Base-by-base conservation (phyloP, 1,284 basidiomycete species). In the Malassezia obtusa region DNA sequence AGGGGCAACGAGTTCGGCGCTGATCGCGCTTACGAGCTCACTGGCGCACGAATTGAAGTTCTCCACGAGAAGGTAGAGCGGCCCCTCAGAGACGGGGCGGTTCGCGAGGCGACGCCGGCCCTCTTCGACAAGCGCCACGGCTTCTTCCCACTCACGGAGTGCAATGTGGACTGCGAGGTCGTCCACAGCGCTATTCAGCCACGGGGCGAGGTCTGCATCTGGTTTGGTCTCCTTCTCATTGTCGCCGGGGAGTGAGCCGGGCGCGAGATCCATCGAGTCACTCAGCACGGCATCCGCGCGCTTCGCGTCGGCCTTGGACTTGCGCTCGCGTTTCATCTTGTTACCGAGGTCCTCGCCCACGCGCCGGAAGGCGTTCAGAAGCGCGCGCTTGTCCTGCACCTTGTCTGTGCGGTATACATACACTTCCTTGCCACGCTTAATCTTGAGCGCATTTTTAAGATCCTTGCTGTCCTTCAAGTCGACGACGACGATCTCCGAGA, bases 401-500 rank as follows among this genome's bases (percentile, higher is more conserved):
- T 80, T 80, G 57, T 91, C 85, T 1, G 88, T 87, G 31, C 89
- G 82, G 74, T 89, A 96, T 9, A 98, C 89, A 70, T 88, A 85
- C 2, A 85, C 87, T 76, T 96, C 92, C 75, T 92, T 92, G 8
- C 86, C 85, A 49, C 91, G 82, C 62, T 86, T 82, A 64, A 98
- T 84, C 78, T 96, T 96, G 80, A 98, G 86, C 1, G 94, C 91
- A 67, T 96, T 94, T 15, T 84, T 87, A 77, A 96, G 83, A 48
- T 83, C 91, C 2, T 88, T 80, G 6, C 87, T 85, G 76, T 98
- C 94, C 75, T 95, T 96, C 31, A 94, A 85, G 74, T 96, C 92
- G 25, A 92, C 80, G 0, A 96, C 87, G 25, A 91, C 78, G 78
- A 96, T 88, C 72, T 98, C 92, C 61, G 83, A 85, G 58, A 96